A percentile compares a stretch with the other conserved stretches of the same genome.
Evolutionary conservation across 768 basidiomycete genomes (phyloP).

Genomic region (Agrocybe praecox): DNA sequence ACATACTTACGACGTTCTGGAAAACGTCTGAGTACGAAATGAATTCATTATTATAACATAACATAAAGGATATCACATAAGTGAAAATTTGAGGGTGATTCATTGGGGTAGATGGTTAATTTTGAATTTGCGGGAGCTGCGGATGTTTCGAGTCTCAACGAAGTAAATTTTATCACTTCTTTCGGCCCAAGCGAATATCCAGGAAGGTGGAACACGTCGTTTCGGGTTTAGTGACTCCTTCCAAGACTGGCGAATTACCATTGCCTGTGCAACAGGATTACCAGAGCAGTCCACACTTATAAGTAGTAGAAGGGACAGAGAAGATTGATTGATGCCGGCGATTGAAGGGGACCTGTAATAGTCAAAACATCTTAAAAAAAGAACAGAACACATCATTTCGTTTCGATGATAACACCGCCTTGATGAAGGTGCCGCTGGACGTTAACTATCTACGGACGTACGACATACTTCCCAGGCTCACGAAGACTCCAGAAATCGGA

Average conservation of each 20-base stretch:
- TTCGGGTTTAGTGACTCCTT: not conserved
- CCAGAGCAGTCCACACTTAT: not conserved
- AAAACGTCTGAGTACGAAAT: no score
- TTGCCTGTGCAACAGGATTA: not conserved
- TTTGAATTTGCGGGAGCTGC: conserved; percentile 5
- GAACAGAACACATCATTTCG: not conserved
- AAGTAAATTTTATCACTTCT: not conserved
- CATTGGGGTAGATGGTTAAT: not conserved
- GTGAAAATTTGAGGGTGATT: not conserved
- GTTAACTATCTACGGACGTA: conserved; percentile 1
- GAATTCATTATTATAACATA: no score
- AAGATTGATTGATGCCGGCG: not conserved
- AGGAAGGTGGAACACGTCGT: not conserved
- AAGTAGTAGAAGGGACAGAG: no score
- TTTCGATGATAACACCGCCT: not conserved
- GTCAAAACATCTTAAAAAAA: not conserved
- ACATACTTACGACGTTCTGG: no score
- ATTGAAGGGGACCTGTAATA: not conserved
- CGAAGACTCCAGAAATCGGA: not conserved
- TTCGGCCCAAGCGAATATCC: not conserved
- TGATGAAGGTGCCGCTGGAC: not conserved
- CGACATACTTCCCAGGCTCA: conserved; percentile 10
- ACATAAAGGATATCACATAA: no score
- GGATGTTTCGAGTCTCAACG: not conserved
- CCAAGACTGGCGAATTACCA: not conserved